phyloP scores from a whole-genome alignment of 352 stramenopile genomes.

The Phytophthora citrophthora region DNA sequence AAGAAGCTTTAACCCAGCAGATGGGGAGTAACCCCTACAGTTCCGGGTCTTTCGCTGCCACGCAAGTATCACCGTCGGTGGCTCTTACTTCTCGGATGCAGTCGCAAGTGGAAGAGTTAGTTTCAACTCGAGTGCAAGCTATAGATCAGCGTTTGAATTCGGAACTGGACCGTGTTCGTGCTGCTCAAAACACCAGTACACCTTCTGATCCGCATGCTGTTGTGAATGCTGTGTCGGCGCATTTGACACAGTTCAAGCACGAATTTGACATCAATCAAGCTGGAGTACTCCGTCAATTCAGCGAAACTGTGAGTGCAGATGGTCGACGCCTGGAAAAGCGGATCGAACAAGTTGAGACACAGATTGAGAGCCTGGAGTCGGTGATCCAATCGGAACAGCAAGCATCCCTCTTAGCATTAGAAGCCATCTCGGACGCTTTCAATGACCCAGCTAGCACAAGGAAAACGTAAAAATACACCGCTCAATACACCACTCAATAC shows the following conservation, averaged over 20 bases:
- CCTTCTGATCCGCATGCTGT: conserved; percentile 40
- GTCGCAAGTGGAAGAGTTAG: conserved; percentile 55
- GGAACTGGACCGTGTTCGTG: conserved; percentile 44
- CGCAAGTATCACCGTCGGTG: conserved; percentile 22
- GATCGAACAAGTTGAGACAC: conserved; percentile 54
- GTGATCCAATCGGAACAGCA: conserved; percentile 79
- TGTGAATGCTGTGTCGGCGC: conserved; percentile 61
- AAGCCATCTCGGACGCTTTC: conserved; percentile 78
- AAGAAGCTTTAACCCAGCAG: conserved; percentile 38
- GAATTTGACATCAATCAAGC: conserved; percentile 65
- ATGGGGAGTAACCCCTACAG: conserved; percentile 15
- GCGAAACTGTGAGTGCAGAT: conserved; percentile 59
- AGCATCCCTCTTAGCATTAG: conserved; percentile 66
- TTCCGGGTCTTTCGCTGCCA: conserved; percentile 9
- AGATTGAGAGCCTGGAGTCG: conserved; percentile 56
- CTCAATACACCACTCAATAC: no score
- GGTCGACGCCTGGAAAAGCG: conserved; percentile 56
- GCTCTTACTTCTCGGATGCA: conserved; percentile 54
- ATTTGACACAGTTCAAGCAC: conserved; percentile 68
- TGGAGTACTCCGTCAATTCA: conserved; percentile 52
- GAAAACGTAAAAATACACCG: neutral
- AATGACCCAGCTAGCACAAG: conserved; percentile 17
- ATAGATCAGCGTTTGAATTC: conserved; percentile 39
- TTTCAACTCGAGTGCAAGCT: conserved; percentile 37
- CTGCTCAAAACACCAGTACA: conserved; percentile 14